phyloP scores from a whole-genome alignment of 345 rosid species.

The Laguncularia racemosa region DNA sequence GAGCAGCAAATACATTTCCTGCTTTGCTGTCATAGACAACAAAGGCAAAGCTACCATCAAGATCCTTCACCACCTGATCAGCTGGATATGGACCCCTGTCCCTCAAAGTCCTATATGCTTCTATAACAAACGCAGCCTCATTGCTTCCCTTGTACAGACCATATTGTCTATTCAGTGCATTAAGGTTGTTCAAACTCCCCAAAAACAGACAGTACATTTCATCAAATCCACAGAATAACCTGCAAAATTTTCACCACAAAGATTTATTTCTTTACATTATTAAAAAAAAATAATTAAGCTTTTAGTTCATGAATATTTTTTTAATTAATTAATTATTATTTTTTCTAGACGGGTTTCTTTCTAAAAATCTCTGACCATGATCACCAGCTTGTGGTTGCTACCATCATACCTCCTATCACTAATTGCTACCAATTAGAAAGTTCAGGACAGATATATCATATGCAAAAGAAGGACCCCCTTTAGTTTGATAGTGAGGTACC shows the following conservation, averaged over 20 bases:
- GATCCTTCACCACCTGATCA: constrained; percentile 78
- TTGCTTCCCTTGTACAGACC: constrained; percentile 64
- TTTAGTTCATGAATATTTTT: not conserved
- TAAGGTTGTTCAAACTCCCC: constrained; percentile 65
- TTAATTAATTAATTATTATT: too few relatives aligned
- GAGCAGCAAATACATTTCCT: constrained; percentile 72
- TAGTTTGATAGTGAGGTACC: constrained; percentile 24
- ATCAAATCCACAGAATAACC: constrained; percentile 74
- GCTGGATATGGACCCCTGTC: constrained; percentile 98
- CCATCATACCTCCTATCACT: not conserved
- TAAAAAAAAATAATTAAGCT: not conserved
- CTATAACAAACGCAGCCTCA: constrained; percentile 78
- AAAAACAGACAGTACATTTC: constrained; percentile 73
- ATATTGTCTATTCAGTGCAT: constrained; percentile 58
- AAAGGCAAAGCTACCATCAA: constrained; percentile 84
- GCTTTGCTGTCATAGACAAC: constrained; percentile 69
- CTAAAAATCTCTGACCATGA: not conserved
- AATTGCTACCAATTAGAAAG: too few relatives aligned
- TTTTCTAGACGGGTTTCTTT: too few relatives aligned
- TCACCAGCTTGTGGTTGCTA: not conserved
- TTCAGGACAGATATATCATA: not conserved
- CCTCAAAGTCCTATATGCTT: constrained; percentile 78
- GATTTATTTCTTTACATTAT: not conserved
- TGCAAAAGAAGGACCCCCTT: not conserved
- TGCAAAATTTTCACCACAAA: constrained; percentile 16